These are phyloP conservation scores for Neurospora sp. DNA, from an alignment of 495 filamentous ascomycete genomes.

Conservation along the genomic window DNA sequence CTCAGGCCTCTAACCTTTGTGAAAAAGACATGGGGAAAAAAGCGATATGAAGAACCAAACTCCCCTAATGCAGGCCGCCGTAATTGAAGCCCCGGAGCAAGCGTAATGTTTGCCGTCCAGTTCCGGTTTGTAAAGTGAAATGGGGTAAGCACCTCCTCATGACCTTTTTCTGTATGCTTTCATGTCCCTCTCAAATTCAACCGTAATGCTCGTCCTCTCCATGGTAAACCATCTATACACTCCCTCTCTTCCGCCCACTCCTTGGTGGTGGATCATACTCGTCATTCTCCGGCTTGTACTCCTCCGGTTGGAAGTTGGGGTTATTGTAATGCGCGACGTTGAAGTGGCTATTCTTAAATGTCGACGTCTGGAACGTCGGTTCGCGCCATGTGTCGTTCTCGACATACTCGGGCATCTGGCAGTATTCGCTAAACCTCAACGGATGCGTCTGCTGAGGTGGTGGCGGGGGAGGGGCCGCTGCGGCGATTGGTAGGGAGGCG, in stretches of 20 bases:
- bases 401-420: constrained; percentile 29
- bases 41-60: not conserved
- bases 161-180: not conserved
- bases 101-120: not conserved
- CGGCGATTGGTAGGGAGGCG: constrained; percentile 11
- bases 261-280: constrained; percentile 22
- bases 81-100: not conserved
- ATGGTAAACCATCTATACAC: constrained; percentile 8
- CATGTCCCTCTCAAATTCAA: not conserved
- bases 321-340: constrained; percentile 80
- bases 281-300: constrained; percentile 38
- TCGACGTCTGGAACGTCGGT: constrained; percentile 42
- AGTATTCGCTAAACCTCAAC: constrained; percentile 39
- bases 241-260: constrained; percentile 30
- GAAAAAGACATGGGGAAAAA: not conserved
- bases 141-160: not conserved
- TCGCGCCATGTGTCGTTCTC: constrained; percentile 33
- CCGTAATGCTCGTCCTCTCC: not conserved
- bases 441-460: constrained; percentile 24
- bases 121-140: not conserved
- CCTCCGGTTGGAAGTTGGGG: constrained; percentile 71
- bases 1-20: not conserved
- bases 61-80: not conserved
- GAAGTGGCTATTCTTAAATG: constrained; percentile 56
- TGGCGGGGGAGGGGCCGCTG: constrained; percentile 20